Evolutionary conservation across 1,284 basidiomycete species (phyloP), one percentile per base, ranked within the genome.

Genomic region (Ceratobasidium sp.): DNA sequence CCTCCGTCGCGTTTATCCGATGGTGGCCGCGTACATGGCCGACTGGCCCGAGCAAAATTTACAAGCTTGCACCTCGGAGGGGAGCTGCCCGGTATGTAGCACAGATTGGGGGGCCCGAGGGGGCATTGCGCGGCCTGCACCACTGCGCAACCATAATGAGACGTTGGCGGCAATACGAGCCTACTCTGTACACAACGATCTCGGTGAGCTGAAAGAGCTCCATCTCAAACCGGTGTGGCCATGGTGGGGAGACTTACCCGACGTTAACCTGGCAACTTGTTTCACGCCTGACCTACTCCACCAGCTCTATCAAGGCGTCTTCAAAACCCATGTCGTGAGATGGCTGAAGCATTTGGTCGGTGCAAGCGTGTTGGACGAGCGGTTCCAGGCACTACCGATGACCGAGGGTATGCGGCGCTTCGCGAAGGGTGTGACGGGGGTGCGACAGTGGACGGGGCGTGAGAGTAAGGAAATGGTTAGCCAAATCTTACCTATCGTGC

Each of bases 31-130:
- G 0, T 81, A 77, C 42, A 63, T 81, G 13, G 80, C 79, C 9
- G 82, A 83, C 55, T 81, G 78, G 55, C 81, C 79, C 5, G 81
- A 83, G 53, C 80, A 81, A 49, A 78, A 70, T 33, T 42, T 81
- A 1, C 51, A 81, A 10, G 60, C 78, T 7, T 81, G 82, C 71
- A 68, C 63, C 3, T 15, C 12, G 3, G n/a, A 69, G 40, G 51
- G 58, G 4, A 13, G 44, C 7, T 80, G 80, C 61, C 68, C 60
- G 6, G 44, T 46, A 3, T 79, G 78, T 51, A 49, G 13, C 6
- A 33, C 58, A 1, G n/a, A 13, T 23, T 28, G 28, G 18, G 4
- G 7, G 18, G 58, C 23, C 3, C 10, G 58, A 10, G 71, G 71
- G n/a, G n/a, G 42, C 23, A 40, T 42, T 10, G 33, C 42, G 18